phyloP scores from a whole-genome alignment of 805 yeast genomes.

The Candida multigemmis region DNA sequence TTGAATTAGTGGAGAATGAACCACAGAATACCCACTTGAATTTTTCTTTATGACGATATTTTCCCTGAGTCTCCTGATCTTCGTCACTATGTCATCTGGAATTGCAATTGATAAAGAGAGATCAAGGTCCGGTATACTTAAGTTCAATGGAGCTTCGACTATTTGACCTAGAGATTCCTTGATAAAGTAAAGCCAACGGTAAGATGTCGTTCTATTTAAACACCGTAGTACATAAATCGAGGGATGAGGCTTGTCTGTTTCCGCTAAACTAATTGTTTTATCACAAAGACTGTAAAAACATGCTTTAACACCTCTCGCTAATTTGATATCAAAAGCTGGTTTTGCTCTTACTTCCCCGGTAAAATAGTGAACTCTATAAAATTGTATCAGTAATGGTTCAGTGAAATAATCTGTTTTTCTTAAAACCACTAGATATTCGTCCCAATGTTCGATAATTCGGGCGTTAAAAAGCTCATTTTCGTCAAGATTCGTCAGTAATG shows the following conservation, averaged over 20 bases:
- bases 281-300: conserved; percentile 60
- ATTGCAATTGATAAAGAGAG: conserved; percentile 35
- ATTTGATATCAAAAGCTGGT: conserved; percentile 12
- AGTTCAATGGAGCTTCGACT: conserved; percentile 14
- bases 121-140: conserved; percentile 39
- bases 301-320: conserved; percentile 19
- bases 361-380: conserved; percentile 44
- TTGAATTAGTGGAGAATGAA: conserved; percentile 19
- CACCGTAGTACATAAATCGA: conserved; percentile 47
- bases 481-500: conserved; percentile 16
- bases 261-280: conserved; percentile 51
- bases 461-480: conserved; percentile 47
- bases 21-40: conserved; percentile 15
- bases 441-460: conserved; percentile 64
- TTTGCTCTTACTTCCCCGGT: conserved; percentile 8
- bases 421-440: conserved; percentile 66
- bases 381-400: conserved; percentile 53
- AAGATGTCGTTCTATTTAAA: conserved; percentile 42
- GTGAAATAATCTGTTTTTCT: conserved; percentile 46
- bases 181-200: conserved; percentile 58
- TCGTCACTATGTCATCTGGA: conserved; percentile 28
- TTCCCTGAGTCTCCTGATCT: conserved; percentile 7
- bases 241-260: conserved; percentile 7
- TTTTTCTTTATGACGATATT: conserved; percentile 4
- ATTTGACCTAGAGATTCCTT: conserved; percentile 34